These are phyloP conservation scores for Pestalotiopsis sp. DNA, from an alignment of 2,329 filamentous ascomycete species.

Conservation along the genomic window DNA sequence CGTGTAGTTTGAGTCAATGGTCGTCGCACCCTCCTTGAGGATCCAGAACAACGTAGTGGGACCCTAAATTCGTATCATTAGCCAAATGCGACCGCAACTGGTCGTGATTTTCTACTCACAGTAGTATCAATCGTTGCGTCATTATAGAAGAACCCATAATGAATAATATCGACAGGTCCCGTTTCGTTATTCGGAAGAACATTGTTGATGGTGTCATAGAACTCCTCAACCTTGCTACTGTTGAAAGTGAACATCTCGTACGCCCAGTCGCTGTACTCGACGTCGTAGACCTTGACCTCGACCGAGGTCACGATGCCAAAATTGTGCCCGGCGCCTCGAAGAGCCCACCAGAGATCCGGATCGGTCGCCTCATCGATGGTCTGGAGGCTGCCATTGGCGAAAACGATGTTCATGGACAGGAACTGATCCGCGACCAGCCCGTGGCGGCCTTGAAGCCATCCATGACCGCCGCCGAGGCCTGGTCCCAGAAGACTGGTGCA, in stretches of 20 bases:
- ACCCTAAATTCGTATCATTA: constrained; percentile 35
- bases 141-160: constrained; percentile 52
- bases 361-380: constrained; percentile 30
- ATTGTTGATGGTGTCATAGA: constrained; percentile 38
- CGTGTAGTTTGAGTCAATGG: constrained; percentile 42
- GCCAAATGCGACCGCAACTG: background rate
- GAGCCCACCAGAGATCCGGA: constrained; percentile 57
- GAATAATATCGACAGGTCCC: constrained; percentile 45
- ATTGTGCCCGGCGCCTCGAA: constrained; percentile 60
- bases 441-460: constrained; percentile 42
- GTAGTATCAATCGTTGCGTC: constrained; percentile 42
- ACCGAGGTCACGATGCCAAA: constrained; percentile 58
- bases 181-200: constrained; percentile 32
- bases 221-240: constrained; percentile 46
- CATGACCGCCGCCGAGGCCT: constrained; percentile 47
- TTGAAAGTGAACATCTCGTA: constrained; percentile 43
- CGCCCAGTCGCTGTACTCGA: constrained; percentile 36
- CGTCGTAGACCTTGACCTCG: constrained; percentile 48
- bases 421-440: constrained; percentile 46
- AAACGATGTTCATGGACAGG: constrained; percentile 40
- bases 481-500: constrained; percentile 51
- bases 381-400: constrained; percentile 39
- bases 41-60: constrained; percentile 44
- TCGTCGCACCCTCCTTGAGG: constrained; percentile 43
- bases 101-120: background rate